These are phyloP conservation scores for Leersia perrieri DNA, from an alignment of 176 grass and related monocot species.

Conservation along the genomic window DNA sequence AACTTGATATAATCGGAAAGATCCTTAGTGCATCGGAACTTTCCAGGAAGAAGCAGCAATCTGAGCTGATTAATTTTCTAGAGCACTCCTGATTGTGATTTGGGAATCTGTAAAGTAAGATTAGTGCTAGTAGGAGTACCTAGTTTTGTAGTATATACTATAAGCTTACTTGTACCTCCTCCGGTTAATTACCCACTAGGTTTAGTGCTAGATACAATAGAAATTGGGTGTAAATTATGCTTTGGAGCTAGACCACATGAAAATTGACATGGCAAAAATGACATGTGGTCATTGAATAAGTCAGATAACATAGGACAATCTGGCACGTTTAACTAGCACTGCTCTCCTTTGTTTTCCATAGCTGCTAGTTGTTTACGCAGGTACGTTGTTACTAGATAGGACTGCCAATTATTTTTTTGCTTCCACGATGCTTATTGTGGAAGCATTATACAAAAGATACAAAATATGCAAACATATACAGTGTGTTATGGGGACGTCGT, in stretches of 20 bases:
- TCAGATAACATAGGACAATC: neutral
- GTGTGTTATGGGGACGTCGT: too few relatives aligned
- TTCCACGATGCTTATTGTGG: neutral
- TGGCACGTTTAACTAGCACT: neutral
- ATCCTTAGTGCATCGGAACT: neutral
- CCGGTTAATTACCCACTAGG: neutral
- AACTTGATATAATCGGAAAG: neutral
- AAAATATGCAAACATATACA: neutral
- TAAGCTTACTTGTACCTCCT: neutral
- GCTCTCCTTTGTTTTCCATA: neutral
- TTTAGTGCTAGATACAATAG: neutral
- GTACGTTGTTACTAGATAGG: neutral
- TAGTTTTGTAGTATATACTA: neutral
- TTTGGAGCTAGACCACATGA: neutral
- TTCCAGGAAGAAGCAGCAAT: neutral
- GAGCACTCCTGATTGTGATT: neutral
- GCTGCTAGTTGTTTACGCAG: neutral
- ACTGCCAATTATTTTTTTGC: neutral
- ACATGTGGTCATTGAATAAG: neutral
- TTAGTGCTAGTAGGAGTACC: neutral
- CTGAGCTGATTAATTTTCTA: neutral
- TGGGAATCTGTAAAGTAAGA: constrained; percentile 5
- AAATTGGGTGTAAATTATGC: neutral
- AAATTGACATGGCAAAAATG: neutral
- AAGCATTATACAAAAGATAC: neutral